A percentile compares a stretch with the other conserved stretches of the same genome.
Evolutionary conservation across 768 basidiomycete genomes (phyloP).

Genomic region (Russula compacta): DNA sequence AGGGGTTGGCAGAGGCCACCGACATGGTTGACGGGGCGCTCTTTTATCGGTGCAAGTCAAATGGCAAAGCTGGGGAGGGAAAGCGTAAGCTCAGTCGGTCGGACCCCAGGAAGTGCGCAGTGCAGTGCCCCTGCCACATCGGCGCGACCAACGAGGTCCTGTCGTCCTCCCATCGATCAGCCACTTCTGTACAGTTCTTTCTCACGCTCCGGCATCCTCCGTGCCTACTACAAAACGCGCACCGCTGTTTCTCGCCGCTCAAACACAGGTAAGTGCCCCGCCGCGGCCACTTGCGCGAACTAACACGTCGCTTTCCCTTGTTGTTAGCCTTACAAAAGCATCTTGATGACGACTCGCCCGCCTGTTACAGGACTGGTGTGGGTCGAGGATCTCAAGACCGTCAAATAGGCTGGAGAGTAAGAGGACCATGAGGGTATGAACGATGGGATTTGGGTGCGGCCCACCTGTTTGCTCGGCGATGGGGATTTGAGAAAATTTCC

Average conservation of each 20-base stretch:
- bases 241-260: conserved; percentile 27
- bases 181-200: conserved; percentile 29
- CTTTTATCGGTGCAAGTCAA: conserved; percentile 26
- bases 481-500: conserved; percentile 25
- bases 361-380: conserved; percentile 55
- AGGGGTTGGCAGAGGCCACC: conserved; percentile 84
- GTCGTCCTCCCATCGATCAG: conserved; percentile 9
- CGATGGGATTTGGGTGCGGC: conserved; percentile 91
- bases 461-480: conserved; percentile 32
- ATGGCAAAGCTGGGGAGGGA: conserved; percentile 8
- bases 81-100: not conserved
- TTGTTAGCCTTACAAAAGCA: conserved; percentile 71
- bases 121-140: too few relatives aligned
- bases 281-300: not conserved
- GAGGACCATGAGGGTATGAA: conserved; percentile 28
- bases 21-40: conserved; percentile 74
- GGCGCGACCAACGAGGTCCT: too few relatives aligned
- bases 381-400: conserved; percentile 87
- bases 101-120: not conserved
- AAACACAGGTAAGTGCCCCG: conserved; percentile 43
- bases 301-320: conserved; percentile 21
- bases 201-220: conserved; percentile 16
- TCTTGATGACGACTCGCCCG: conserved; percentile 79
- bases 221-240: not conserved
- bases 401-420: conserved; percentile 69